Evolutionary conservation across 202 grass and related monocot genomes (phyloP).

Genomic region (Carex arenaria): DNA sequence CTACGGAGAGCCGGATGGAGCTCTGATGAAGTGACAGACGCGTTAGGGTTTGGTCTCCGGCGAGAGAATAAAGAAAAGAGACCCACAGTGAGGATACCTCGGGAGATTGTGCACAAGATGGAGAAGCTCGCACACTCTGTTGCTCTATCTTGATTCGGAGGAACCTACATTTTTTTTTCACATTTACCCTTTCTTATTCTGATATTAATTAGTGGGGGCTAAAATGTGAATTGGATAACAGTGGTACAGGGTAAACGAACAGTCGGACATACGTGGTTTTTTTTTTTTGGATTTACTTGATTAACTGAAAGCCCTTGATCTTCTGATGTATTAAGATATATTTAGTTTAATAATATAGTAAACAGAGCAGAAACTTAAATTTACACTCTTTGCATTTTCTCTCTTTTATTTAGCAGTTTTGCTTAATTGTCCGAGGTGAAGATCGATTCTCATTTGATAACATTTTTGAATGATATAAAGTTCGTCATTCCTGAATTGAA

Average conservation of each 20-base stretch:
- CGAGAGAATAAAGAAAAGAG: slow-evolving; percentile 26
- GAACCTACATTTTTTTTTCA: neutral
- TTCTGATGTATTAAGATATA: slow-evolving; percentile 26
- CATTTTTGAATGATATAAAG: neutral
- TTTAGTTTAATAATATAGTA: neutral
- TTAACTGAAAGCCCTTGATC: slow-evolving; percentile 43
- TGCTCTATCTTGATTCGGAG: slow-evolving; percentile 19
- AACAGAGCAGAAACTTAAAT: neutral
- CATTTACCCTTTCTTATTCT: slow-evolving; percentile 18
- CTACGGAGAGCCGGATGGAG: slow-evolving; percentile 81
- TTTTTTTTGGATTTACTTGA: slow-evolving; percentile 18
- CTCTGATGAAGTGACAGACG: slow-evolving; percentile 84
- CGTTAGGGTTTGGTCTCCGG: slow-evolving; percentile 50
- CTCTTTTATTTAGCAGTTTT: neutral
- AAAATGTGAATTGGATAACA: neutral
- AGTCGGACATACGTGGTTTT: neutral
- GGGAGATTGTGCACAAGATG: slow-evolving; percentile 66
- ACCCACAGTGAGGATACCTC: slow-evolving; percentile 41
- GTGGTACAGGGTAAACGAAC: neutral
- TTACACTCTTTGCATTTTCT: neutral
- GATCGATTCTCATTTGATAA: neutral
- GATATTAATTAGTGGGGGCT: slow-evolving; percentile 6
- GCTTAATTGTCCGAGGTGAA: neutral
- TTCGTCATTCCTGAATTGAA: neutral
- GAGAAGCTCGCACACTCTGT: slow-evolving; percentile 63